Evolutionary conservation across 2,329 filamentous ascomycete species (phyloP), one percentile per base, ranked within the genome.

Genomic region (Aaosphaeria pasadenensis): DNA sequence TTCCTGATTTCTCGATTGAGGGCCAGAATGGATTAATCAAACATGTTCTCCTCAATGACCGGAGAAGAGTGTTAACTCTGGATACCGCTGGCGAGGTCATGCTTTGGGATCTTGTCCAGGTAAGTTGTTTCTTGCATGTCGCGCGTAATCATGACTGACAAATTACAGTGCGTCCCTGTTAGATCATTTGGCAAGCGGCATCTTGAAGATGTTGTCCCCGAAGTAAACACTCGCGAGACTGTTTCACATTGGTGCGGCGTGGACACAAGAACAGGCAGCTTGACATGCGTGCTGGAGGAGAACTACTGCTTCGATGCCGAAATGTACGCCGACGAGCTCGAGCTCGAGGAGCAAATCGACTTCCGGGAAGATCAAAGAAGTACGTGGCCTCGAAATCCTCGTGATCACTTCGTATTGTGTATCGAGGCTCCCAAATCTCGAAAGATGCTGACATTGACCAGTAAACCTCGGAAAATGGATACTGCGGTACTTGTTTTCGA

Each of bases 391-490:
- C 17, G 17, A 24, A 24, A 24, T 24, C 17, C 17, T 24, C 17
- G 17, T 24, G 17, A 24, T 24, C 17, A 24, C 17, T 2, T 24
- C 17, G 17, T 24, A 24, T 24, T 24, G 17, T 24, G 17, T 4
- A 50, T 7, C 13, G 6, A 11, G 30, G 7, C 7, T 24, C 43
- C 7, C 4, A 36, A 3, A n/a, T n/a, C 7, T 36, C 33, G 33
- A 36, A 6, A n/a, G 42, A n/a, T 38, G 17, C 60, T 65, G 48
- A 65, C 52, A 30, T 32, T 36, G n/a, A 11, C 29, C 54, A 94
- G 89, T 97, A 69, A 97, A 96, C 63, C 83, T 97, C 41, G 94
- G 94, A 6, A 96, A 95, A 76, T 99, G 94, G 94, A 84, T 97
- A 41, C 74, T 99, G 50, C 84, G 94, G 32, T 95, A 96, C 69